Percentiles rank a stretch among this genome's conserved stretches.
Evolutionary conservation across 129 eudicot genomes (phyloP).

Genomic region (Kitagawia praeruptora): DNA sequence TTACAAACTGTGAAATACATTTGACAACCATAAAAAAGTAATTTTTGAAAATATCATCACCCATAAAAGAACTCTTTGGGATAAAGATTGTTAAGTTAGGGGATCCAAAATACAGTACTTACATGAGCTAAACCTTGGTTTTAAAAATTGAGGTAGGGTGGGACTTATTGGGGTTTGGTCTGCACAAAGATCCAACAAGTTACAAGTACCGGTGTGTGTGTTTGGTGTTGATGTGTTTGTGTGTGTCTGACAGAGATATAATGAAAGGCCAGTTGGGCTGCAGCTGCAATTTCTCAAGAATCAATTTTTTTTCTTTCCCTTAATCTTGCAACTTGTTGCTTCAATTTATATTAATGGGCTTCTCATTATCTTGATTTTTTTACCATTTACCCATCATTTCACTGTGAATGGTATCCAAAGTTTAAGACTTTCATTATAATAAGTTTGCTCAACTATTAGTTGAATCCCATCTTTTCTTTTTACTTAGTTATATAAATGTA

Average conservation of each 20-base stretch:
- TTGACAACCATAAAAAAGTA: too few relatives aligned
- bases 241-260: not conserved
- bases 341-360: not conserved
- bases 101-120: too few relatives aligned
- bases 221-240: too few relatives aligned
- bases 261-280: not conserved
- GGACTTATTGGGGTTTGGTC: not conserved
- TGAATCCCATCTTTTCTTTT: not conserved
- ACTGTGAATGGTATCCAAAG: constrained; percentile 35
- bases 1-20: too few relatives aligned
- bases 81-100: too few relatives aligned
- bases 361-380: not conserved
- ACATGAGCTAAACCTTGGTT: too few relatives aligned
- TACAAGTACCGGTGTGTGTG: not conserved
- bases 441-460: not conserved
- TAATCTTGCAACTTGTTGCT: constrained; percentile 21
- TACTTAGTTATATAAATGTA: not conserved
- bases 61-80: too few relatives aligned
- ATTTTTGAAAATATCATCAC: too few relatives aligned
- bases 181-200: not conserved
- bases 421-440: not conserved
- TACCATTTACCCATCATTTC: not conserved
- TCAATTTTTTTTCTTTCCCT: not conserved
- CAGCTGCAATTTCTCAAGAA: not conserved
- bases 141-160: too few relatives aligned